Evolutionary conservation across 257 asterid genomes (phyloP), one percentile per base, ranked within the genome.

Genomic region (Solanum bulbocastanum): DNA sequence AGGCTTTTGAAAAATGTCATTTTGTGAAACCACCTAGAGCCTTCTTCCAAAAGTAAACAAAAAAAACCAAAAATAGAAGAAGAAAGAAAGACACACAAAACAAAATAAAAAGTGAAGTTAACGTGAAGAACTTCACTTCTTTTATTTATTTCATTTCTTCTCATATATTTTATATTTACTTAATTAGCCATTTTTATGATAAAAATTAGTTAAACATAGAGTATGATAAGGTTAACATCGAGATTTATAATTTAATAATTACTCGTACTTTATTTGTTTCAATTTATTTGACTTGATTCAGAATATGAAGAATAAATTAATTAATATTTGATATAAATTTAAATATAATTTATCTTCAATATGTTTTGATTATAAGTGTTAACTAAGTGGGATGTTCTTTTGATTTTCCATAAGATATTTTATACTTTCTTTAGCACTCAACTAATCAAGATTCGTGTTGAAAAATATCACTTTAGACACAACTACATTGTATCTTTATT

Each of bases 1-100:
- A 27, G 36, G 83, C 56, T 40, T 40, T 76, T 79, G 66, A 16
- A 46, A 79, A 42, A 30, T 49, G 85, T 49, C 85, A 46, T 25
- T 49, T 82, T 82, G 85, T 82, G 85, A 82, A 82, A 36, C 83
- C 49, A 71, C 37, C 37, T 23, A 68, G 74, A 89, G 92, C 86
- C 90, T 93, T 92, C 89, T 74, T 90, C 88, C 89, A 88, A 90
- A 91, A 86, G 91, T 87, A 91, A 91, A 82, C 87, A 58, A 86
- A 85, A 88, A 85, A 88, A 42, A 86, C 84, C 37, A 87, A 86
- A 79, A 85, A 49, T 73, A 82, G 36, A 69, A 87, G 35, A 85
- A 32, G 74, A 49, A 69, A 13, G 22, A 56, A 8, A 20, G 22
- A 8, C 52, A 20, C 25, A 90, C 44, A 69, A 73, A 88, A 83